phyloP scores from a whole-genome alignment of 805 yeast species.

The Saccharomycopsis microspora region DNA sequence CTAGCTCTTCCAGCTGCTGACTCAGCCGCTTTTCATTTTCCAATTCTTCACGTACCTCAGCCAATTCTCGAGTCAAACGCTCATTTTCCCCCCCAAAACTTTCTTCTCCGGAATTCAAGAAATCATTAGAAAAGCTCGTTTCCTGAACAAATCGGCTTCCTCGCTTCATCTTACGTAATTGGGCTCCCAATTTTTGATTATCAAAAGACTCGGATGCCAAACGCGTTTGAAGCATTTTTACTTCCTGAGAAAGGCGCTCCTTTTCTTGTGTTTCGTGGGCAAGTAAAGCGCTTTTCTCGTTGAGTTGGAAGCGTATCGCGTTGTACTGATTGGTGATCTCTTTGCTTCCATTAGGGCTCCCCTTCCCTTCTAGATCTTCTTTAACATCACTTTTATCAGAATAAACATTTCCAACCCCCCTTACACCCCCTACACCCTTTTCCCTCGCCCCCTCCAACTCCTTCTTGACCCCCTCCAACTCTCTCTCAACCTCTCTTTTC shows the following conservation, averaged over 20 bases:
- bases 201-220: conserved; percentile 56
- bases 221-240: conserved; percentile 49
- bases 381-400: conserved; percentile 12
- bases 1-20: conserved; percentile 38
- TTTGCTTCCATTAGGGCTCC: background rate
- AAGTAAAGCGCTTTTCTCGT: conserved; percentile 38
- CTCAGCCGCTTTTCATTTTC: conserved; percentile 41
- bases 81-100: conserved; percentile 4
- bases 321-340: conserved; percentile 30
- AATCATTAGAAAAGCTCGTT: conserved; percentile 16
- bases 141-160: conserved; percentile 19
- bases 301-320: conserved; percentile 36
- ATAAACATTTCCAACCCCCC: background rate
- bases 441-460: conserved; percentile 18
- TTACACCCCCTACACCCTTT: conserved; percentile 11
- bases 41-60: conserved; percentile 34
- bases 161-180: conserved; percentile 27
- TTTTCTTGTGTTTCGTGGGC: conserved; percentile 34
- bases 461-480: conserved; percentile 23
- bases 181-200: conserved; percentile 36
- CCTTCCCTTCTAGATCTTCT: background rate
- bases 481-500: conserved; percentile 13
- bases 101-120: conserved; percentile 2
- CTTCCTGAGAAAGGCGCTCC: conserved; percentile 40
- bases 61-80: conserved; percentile 30